phyloP scores from a whole-genome alignment of 108 stramenopile species.

The Nitzschia sp. region DNA sequence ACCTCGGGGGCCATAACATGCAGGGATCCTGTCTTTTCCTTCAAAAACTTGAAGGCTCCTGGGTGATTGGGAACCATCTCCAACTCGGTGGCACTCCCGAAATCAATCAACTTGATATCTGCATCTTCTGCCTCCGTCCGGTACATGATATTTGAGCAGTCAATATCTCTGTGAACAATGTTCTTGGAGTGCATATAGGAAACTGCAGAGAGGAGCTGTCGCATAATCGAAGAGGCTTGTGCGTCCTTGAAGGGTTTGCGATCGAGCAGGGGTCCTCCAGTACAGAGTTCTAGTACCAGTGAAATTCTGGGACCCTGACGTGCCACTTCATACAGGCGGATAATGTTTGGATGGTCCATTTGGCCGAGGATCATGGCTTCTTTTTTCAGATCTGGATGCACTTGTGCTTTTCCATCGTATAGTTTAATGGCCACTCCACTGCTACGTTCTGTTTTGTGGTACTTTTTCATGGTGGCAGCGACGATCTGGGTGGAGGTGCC shows the following conservation, averaged over 20 bases:
- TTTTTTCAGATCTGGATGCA: slow-evolving; percentile 70
- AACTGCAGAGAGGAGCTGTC: slow-evolving; percentile 55
- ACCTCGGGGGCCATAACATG: slow-evolving; percentile 85
- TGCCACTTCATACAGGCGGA: slow-evolving; percentile 77
- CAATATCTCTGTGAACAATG: slow-evolving; percentile 89
- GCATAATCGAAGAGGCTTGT: slow-evolving; percentile 57
- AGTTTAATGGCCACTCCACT: slow-evolving; percentile 40
- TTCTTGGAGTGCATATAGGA: slow-evolving; percentile 80
- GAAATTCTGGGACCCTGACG: slow-evolving; percentile 55
- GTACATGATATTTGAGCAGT: slow-evolving; percentile 87
- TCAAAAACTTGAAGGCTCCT: slow-evolving; percentile 34
- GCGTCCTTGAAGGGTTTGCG: slow-evolving; percentile 78
- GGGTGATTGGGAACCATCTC: slow-evolving; percentile 26
- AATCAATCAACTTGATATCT: slow-evolving; percentile 87
- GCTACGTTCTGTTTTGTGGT: slow-evolving; percentile 27
- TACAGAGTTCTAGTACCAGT: slow-evolving; percentile 71
- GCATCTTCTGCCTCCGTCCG: slow-evolving; percentile 43
- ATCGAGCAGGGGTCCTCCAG: slow-evolving; percentile 82
- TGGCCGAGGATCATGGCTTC: slow-evolving; percentile 71
- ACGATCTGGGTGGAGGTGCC: slow-evolving; percentile 24
- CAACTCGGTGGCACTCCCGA: slow-evolving; percentile 66
- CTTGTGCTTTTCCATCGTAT: slow-evolving; percentile 37
- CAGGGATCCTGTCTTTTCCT: slow-evolving; percentile 35
- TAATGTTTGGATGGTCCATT: slow-evolving; percentile 89
- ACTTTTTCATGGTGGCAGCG: slow-evolving; percentile 22